Conservation (phyloP, 2,329 filamentous ascomycete genomes). For the Botryotinia calthae region DNA sequence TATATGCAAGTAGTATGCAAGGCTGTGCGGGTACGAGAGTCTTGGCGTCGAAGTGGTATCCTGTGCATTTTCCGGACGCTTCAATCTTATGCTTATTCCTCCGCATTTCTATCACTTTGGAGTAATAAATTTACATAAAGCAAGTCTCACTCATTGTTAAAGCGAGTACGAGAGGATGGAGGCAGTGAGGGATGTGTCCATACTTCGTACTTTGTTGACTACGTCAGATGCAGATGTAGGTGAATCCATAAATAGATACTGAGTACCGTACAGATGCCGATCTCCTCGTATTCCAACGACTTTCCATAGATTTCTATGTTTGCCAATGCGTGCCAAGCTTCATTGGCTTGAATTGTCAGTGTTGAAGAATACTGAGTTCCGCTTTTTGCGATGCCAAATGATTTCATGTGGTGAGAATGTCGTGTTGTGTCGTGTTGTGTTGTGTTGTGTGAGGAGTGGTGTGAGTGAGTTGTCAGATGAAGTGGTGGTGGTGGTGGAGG, state of each 20-base stretch:
- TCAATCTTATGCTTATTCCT: not conserved
- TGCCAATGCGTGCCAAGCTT: not conserved
- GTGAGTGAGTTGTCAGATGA: not conserved
- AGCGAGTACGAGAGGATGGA: not conserved
- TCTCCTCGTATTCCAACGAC: conserved; percentile 9
- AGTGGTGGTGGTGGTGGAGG: not conserved
- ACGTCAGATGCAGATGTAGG: not conserved
- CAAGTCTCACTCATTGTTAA: not conserved
- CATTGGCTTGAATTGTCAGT: not conserved
- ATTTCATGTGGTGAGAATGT: not conserved
- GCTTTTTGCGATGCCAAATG: not conserved
- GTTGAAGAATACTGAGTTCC: not conserved
- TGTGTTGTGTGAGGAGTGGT: conserved; percentile 5
- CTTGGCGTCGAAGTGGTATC: not conserved
- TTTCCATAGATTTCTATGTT: not conserved
- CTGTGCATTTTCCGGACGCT: not conserved
- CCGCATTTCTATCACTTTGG: not conserved
- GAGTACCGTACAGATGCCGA: not conserved
- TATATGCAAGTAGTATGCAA: not conserved
- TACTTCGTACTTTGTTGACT: not conserved
- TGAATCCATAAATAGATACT: not conserved
- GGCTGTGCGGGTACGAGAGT: not conserved
- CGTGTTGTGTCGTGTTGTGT: not conserved
- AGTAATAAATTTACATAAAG: not conserved
- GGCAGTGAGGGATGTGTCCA: not conserved